phyloP scores from a whole-genome alignment of 1,284 basidiomycete species.

The Naganishia albida region DNA sequence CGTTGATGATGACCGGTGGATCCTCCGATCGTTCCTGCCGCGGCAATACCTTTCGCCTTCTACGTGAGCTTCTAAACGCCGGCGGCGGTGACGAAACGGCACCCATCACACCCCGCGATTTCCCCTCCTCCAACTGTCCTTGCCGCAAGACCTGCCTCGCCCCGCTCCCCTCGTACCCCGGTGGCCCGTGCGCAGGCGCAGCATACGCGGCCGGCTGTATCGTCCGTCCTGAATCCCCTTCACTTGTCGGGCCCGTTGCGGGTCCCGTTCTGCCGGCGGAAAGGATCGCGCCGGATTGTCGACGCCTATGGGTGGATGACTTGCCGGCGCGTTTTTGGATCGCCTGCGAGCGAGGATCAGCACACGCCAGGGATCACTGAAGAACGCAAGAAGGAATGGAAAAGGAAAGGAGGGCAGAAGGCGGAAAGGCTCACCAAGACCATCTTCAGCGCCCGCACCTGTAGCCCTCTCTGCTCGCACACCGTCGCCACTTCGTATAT shows the following conservation, averaged over 20 bases:
- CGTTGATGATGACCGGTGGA: too few relatives aligned
- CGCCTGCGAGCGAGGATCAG: conserved; percentile 6
- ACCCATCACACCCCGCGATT: too few relatives aligned
- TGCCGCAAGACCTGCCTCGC: background rate
- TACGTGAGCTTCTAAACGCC: background rate
- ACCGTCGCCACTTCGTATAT: conserved; percentile 92
- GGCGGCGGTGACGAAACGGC: background rate
- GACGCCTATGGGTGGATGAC: background rate
- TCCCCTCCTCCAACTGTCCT: too few relatives aligned
- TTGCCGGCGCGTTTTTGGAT: conserved; percentile 30
- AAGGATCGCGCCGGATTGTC: conserved; percentile 8
- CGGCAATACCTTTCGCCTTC: too few relatives aligned
- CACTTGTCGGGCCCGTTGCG: background rate
- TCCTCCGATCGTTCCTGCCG: background rate
- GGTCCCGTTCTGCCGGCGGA: background rate
- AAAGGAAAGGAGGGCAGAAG: background rate
- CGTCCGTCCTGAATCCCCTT: conserved; percentile 17
- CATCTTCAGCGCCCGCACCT: conserved; percentile 77
- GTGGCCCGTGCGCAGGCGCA: background rate
- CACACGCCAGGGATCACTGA: too few relatives aligned
- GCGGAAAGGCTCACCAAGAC: conserved; percentile 63
- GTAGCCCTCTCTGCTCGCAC: conserved; percentile 80
- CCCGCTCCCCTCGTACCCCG: background rate
- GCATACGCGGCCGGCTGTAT: background rate
- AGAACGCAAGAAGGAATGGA: too few relatives aligned